Evolutionary conservation across 306 rosid genomes (phyloP), one percentile per base, ranked within the genome.

Genomic region (Pterocarpus santalinus): DNA sequence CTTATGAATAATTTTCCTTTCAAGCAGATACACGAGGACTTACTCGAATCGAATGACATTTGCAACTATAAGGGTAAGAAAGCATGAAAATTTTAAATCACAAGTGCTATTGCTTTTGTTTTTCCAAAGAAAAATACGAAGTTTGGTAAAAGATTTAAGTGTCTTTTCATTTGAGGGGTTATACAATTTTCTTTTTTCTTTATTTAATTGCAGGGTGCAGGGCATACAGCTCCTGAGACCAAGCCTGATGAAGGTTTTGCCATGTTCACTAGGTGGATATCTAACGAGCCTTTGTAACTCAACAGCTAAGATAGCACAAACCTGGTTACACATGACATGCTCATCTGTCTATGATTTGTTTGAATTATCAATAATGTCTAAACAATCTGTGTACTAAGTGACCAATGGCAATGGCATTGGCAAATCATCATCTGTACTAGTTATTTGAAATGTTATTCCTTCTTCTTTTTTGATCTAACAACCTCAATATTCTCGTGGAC

Each of bases 1-100:
- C 8, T 67, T 22, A 49, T 22, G 1, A 7, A 32, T 7, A 51
- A 6, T 11, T 6, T 32, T 8, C 38, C 61, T 34, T 51, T 33
- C 39, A 3, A 7, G n/a, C 33, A 71, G 63, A 51, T 71, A 51
- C 76, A 71, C 63, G 33, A 71, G 63, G 76, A 71, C 76, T 71
- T 82, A 82, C 63, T 65, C 87, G 30, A 86, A 80, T 13, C 39
- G 80, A 65, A 49, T 83, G 38, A 71, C 83, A 17, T 86, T 69
- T 80, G 82, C 83, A 28, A 86, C 85, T 57, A 34, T 83, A 14
- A 83, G 82, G 82, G 84, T 44, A 43, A 74, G 89, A 55, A 16
- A 60, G 11, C 17, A 5, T 28, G 9, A 11, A 5, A 47, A 34
- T 47, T 51, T 0, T 43, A 47, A 41, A 67, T 39, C 14, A 7